phyloP scores from a whole-genome alignment of 306 rosid genomes.

The Quercus engelmannii region DNA sequence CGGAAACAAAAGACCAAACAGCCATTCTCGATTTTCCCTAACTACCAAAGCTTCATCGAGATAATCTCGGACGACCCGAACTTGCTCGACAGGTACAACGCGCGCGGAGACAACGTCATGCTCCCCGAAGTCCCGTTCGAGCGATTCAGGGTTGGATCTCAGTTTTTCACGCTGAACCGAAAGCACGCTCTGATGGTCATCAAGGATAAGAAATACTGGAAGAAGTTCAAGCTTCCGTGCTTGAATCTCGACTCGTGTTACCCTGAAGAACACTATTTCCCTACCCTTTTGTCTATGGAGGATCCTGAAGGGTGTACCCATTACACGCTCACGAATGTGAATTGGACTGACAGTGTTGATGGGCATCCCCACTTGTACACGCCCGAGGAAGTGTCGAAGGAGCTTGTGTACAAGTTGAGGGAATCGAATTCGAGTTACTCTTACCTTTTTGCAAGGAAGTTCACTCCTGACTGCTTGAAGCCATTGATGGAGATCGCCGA shows the following conservation, averaged over 20 bases:
- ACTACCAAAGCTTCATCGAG: conserved; percentile 41
- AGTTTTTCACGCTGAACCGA: conserved; percentile 44
- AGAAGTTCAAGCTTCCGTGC: conserved; percentile 57
- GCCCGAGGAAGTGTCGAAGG: conserved; percentile 44
- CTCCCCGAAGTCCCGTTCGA: conserved; percentile 50
- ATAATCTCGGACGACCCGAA: conserved; percentile 54
- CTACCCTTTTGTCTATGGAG: conserved; percentile 56
- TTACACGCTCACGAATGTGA: conserved; percentile 61
- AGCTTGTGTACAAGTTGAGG: conserved; percentile 39
- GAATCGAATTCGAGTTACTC: conserved; percentile 40
- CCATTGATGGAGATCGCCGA: conserved; percentile 51
- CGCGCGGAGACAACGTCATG: conserved; percentile 50
- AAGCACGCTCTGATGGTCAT: conserved; percentile 44
- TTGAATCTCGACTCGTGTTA: conserved; percentile 44
- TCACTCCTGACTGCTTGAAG: conserved; percentile 46
- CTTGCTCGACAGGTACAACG: conserved; percentile 37
- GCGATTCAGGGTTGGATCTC: conserved; percentile 58
- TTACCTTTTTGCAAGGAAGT: conserved; percentile 56
- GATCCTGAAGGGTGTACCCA: conserved; percentile 51
- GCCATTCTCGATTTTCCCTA: background rate
- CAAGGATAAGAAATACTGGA: conserved; percentile 42
- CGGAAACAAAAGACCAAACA: background rate
- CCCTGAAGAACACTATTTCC: conserved; percentile 71
- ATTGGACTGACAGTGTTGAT: conserved; percentile 62
- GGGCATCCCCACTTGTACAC: conserved; percentile 58